Evolutionary conservation across 2,329 filamentous ascomycete species (phyloP).

Genomic region (Paracamarosporium sp.): DNA sequence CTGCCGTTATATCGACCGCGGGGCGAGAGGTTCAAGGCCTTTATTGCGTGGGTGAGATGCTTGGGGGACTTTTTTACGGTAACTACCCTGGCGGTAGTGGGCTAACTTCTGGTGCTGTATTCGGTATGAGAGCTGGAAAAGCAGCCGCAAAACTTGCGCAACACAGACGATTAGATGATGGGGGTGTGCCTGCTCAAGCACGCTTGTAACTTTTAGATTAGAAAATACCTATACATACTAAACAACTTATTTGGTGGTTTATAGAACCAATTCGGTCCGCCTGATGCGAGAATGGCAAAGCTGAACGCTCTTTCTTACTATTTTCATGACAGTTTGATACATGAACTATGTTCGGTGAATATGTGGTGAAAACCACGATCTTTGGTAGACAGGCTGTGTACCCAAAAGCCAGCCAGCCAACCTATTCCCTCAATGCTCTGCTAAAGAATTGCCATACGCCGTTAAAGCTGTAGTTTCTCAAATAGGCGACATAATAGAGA

Average conservation of each 20-base stretch:
- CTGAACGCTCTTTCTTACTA: too few species aligned
- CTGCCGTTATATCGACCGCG: conserved; percentile 56
- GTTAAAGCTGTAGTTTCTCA: neutral
- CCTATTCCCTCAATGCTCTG: neutral
- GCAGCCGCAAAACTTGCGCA: conserved; percentile 22
- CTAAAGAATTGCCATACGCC: neutral
- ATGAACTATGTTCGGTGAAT: too few species aligned
- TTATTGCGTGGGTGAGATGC: conserved; percentile 70
- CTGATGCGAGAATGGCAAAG: too few species aligned
- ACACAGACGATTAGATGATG: neutral
- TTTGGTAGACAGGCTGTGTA: too few species aligned
- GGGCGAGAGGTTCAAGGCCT: conserved; percentile 60
- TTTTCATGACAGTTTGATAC: too few species aligned
- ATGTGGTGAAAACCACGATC: too few species aligned
- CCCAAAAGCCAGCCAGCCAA: too few species aligned
- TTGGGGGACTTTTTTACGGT: conserved; percentile 55
- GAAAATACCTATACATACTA: neutral
- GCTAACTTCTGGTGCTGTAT: conserved; percentile 64
- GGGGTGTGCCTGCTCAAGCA: neutral
- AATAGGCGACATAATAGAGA: neutral
- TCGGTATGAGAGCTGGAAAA: conserved; percentile 53
- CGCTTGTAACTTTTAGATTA: neutral
- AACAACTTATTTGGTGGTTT: too few species aligned
- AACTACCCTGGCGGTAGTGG: conserved; percentile 70
- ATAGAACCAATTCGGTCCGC: too few species aligned